Base-by-base conservation (phyloP, 768 basidiomycete genomes). In the Hygrophorus russula region DNA sequence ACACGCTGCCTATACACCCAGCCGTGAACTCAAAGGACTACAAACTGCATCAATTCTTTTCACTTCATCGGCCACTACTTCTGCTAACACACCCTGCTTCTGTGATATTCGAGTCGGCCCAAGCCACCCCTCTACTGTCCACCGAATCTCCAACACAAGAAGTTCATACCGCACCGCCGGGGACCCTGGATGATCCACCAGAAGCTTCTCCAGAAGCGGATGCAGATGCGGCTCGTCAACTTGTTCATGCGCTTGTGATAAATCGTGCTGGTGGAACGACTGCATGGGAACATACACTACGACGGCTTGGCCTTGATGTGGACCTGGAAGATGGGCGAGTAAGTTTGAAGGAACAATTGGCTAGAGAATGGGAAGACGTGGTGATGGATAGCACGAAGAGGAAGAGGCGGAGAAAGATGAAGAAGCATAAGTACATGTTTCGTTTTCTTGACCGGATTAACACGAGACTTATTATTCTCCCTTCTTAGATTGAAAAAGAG, bases 351-450 rank as follows among this genome's bases (percentile, higher is more conserved):
- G 69, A 71, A 46, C 67, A 74, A 51, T 63, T 70, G 51, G 71
- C 76, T 12, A 71, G 70, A 57, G 74, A 77, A 46, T 80, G 73
- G 71, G 70, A 77, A 50, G 71, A 75, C 35, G 71, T 86, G 12
- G 61, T 78, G 58, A 68, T 86, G 64, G 88, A 90, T 53, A 89
- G 87, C 52, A 78, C 77, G 20, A 84, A 81, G 69, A 75, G 87
- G 60, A 91, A 91, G 71, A 73, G 78, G 53, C 70, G 78, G 70
- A 84, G 80, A 78, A 94, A 93, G 79, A 94, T 94, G 81, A 89
- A 83, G 74, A 94, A 92, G 66, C 91, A 94, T 62, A 93, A 93
- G 89, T 90, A 56, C 62, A 85, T 71, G 2, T 19, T 38, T 19
- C 18, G 42, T 34, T 35, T 42, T 46, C 29, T n/a, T 39, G 31